phyloP scores from a whole-genome alignment of 495 filamentous ascomycete genomes.

The Aspergillus taichungensis region DNA sequence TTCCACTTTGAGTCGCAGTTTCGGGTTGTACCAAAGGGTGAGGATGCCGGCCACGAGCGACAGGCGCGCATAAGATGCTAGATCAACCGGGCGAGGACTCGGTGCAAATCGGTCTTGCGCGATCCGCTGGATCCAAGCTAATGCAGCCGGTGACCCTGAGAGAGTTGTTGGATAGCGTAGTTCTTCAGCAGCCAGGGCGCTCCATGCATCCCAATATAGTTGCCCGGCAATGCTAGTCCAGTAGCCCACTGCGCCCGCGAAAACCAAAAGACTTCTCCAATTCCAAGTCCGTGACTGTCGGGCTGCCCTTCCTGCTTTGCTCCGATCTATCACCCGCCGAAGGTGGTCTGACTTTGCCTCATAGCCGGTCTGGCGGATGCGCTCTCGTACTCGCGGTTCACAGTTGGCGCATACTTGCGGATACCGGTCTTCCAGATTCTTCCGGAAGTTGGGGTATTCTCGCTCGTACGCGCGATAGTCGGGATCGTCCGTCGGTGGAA shows the following conservation, averaged over 20 bases:
- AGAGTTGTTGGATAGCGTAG: conserved; percentile 8
- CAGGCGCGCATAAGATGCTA: conserved; percentile 33
- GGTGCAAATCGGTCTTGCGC: conserved; percentile 14
- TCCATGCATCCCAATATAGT: conserved; percentile 32
- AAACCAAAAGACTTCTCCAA: conserved; percentile 43
- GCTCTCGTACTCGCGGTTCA: conserved; percentile 53
- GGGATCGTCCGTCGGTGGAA: conserved; percentile 58
- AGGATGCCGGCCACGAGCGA: conserved; percentile 44
- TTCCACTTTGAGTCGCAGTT: conserved; percentile 52
- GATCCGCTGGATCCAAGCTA: conserved; percentile 22
- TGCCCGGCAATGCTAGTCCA: conserved; percentile 42
- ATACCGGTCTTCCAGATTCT: conserved; percentile 62
- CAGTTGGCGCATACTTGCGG: conserved; percentile 78
- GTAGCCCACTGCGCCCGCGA: conserved; percentile 42
- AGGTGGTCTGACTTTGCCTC: conserved; percentile 73
- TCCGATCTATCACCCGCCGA: conserved; percentile 60
- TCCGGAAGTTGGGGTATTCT: conserved; percentile 51
- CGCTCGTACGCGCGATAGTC: conserved; percentile 48
- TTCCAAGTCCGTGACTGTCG: conserved; percentile 29
- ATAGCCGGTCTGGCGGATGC: conserved; percentile 60
- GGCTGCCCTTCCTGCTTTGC: conserved; percentile 38
- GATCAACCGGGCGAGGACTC: conserved; percentile 19
- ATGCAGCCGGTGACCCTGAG: conserved; percentile 7
- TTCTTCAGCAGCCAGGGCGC: conserved; percentile 14
- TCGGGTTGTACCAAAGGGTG: conserved; percentile 72